Conservation (phyloP, 192 early-diverging fungal genomes). For the Backusella circina region DNA sequence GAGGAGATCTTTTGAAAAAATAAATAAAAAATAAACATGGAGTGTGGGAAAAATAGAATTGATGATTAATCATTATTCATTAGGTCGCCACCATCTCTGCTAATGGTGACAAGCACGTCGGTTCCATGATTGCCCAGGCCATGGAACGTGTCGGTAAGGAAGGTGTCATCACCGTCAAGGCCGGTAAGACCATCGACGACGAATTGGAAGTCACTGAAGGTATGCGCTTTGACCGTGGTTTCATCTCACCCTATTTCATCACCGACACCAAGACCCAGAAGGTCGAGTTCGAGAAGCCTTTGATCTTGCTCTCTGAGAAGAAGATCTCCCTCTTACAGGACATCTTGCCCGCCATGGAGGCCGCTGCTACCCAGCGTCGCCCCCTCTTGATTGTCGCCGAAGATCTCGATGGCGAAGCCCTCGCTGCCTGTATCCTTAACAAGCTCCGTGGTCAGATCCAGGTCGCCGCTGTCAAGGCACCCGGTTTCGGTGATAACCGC, state of each 20-base stretch:
- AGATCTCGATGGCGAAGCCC: constrained; percentile 98
- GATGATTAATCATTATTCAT: not conserved
- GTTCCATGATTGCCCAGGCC: constrained; percentile 94
- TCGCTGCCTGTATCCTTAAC: constrained; percentile 99
- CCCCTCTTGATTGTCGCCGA: constrained; percentile 98
- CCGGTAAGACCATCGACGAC: constrained; percentile 99
- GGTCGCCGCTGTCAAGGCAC: constrained; percentile 98
- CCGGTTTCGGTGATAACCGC: constrained; percentile 99
- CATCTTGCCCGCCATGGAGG: constrained; percentile 93
- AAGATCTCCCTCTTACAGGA: constrained; percentile 97
- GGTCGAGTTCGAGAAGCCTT: constrained; percentile 99
- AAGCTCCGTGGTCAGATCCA: constrained; percentile 98
- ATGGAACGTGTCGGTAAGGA: constrained; percentile 99
- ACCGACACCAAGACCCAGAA: constrained; percentile 98
- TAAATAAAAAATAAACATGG: not conserved
- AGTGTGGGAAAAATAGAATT: not conserved
- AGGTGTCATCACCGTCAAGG: constrained; percentile 99
- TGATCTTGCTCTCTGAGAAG: constrained; percentile 97
- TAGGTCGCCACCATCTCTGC: constrained; percentile 95
- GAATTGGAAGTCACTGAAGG: constrained; percentile 99
- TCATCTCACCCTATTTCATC: constrained; percentile 99
- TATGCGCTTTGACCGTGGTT: constrained; percentile 99
- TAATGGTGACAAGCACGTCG: constrained; percentile 98
- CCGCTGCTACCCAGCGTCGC: constrained; percentile 90
- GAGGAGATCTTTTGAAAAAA: not conserved